Base-by-base conservation (phyloP, 768 basidiomycete genomes). In the Mycena leptocephala region DNA sequence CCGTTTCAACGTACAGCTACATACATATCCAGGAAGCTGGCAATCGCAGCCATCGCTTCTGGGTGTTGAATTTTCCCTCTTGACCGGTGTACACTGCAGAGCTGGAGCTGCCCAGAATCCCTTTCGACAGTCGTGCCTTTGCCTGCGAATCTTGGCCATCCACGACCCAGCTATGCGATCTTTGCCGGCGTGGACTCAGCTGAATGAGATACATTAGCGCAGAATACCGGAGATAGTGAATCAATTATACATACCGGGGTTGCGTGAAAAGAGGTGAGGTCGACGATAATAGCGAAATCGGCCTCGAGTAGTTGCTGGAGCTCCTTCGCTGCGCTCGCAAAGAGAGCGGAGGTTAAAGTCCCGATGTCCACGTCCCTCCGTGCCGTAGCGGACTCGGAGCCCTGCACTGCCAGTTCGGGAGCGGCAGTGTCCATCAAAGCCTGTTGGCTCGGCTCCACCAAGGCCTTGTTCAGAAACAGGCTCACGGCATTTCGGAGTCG, bases 391-490 rank as follows among this genome's bases (percentile, higher is more conserved):
- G 32, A 33, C 13, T 53, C 55, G 16, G 70, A 61, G 58, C 75
- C 74, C 32, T 75, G 68, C 20, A 76, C 59, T 1, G 64, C 64
- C 3, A 70, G 75, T 8, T 68, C 62, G 1, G 71, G 58, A 16
- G 14, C 32, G 8, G 70, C 55, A 7, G 51, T 48, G 13, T 59
- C 58, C 33, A 35, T 35, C 22, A 59, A n/a, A 7, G 67, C 30
- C 67, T 66, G 64, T 16, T 64, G 63, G 30, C 61, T 70, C 10
- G 67, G 67, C 14, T 77, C 76, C 13, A 74, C 76, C 16, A 77
- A 37, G 16, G 67, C 72, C 33, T 33, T 61, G 48, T 77, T 61
- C 9, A 77, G 53, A 37, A 77, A 77, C 24, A 51, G 18, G 33
- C 53, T 69, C 32, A 74, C 76, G 3, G 72, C 67, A 18, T 73